These are phyloP conservation scores for Aspergillus proliferans DNA, from an alignment of 2,329 filamentous ascomycete species.

Conservation along the genomic window DNA sequence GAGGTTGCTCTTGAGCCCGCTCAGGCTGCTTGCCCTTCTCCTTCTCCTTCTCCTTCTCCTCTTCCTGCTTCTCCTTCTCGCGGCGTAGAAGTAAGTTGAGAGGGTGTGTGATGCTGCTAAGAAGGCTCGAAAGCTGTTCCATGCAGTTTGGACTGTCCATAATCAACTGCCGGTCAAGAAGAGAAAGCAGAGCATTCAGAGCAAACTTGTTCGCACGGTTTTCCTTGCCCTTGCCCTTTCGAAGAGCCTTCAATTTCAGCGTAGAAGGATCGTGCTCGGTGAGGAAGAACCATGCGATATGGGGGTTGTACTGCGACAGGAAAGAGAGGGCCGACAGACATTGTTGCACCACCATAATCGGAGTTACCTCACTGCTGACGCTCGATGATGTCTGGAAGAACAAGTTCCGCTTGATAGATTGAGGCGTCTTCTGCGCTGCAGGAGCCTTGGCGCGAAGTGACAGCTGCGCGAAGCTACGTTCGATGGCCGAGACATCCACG, in stretches of 20 bases:
- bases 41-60: constrained; percentile 19
- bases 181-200: constrained; percentile 78
- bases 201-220: constrained; percentile 79
- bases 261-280: constrained; percentile 84
- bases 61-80: constrained; percentile 64
- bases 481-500: constrained; percentile 84
- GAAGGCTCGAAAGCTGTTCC: constrained; percentile 80
- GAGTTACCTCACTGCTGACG: constrained; percentile 80
- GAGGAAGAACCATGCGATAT: constrained; percentile 85
- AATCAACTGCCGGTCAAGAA: constrained; percentile 88
- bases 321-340: constrained; percentile 81
- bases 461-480: constrained; percentile 89
- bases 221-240: constrained; percentile 86
- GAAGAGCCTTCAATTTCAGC: constrained; percentile 67
- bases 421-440: constrained; percentile 72
- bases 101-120: constrained; percentile 83
- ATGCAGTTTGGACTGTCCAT: constrained; percentile 97
- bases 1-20: constrained; percentile 18
- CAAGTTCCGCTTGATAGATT: constrained; percentile 67
- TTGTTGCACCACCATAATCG: constrained; percentile 91
- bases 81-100: constrained; percentile 75
- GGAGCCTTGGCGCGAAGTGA: constrained; percentile 84
- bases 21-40: constrained; percentile 33
- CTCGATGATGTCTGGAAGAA: constrained; percentile 51
- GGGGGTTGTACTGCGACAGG: constrained; percentile 74